Conservation (phyloP, 139 green algal genomes). For the Chlamydomonas incerta region DNA sequence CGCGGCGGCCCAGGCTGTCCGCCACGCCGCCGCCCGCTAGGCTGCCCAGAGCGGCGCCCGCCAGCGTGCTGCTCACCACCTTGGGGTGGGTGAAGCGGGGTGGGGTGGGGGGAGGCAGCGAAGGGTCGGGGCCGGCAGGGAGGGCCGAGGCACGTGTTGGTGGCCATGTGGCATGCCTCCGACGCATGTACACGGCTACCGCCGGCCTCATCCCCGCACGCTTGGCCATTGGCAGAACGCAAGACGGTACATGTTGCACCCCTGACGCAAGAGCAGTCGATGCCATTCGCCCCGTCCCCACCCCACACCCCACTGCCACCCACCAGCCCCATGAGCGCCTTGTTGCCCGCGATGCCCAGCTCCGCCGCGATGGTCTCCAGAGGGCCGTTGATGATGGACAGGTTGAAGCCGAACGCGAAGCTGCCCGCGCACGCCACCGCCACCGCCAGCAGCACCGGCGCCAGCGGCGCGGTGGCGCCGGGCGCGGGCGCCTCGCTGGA, state of each 20-base stretch:
- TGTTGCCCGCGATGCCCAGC: conserved; percentile 83
- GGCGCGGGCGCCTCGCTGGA: not conserved
- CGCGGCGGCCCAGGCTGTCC: conserved; percentile 78
- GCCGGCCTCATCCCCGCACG: no score
- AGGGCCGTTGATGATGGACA: conserved; percentile 92
- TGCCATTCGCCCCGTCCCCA: not conserved
- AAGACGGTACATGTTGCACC: no score
- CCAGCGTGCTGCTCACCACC: conserved; percentile 88
- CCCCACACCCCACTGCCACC: not conserved
- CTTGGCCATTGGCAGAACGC: no score
- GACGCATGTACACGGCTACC: no score
- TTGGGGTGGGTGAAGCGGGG: conserved; percentile 38
- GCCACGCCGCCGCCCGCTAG: conserved; percentile 78
- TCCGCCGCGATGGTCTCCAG: conserved; percentile 83
- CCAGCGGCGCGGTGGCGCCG: conserved; percentile 35
- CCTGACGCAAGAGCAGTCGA: no score
- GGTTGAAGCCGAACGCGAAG: conserved; percentile 90
- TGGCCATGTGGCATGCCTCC: no score
- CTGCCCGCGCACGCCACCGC: conserved; percentile 75
- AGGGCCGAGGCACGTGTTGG: no score
- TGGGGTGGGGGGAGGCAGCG: not conserved
- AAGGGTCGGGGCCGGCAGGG: not conserved
- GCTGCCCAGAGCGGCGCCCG: conserved; percentile 80
- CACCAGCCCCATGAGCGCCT: conserved; percentile 79
- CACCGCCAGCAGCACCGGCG: conserved; percentile 64